Percentiles rank a stretch among this genome's conserved stretches.
Evolutionary conservation across 2,329 filamentous ascomycete genomes (phyloP).

Genomic region (Aspergillus sp.): DNA sequence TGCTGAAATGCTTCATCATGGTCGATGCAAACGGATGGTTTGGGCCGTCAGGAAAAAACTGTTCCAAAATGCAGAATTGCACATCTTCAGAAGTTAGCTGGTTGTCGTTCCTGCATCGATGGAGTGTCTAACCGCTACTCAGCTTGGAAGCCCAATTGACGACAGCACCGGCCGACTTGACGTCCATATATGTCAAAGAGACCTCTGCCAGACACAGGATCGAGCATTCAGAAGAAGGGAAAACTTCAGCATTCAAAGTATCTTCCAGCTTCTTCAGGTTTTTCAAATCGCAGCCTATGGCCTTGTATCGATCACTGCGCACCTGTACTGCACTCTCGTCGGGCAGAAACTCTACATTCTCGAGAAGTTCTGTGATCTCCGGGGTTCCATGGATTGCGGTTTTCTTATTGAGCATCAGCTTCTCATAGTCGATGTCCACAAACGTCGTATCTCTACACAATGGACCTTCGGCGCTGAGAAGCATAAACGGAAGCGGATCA

Average conservation of each 20-base stretch:
- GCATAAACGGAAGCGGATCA: conserved; percentile 83
- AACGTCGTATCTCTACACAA: conserved; percentile 60
- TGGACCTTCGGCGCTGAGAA: conserved; percentile 61
- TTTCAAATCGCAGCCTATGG: conserved; percentile 76
- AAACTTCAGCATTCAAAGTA: conserved; percentile 55
- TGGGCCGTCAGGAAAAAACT: conserved; percentile 72
- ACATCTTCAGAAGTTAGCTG: conserved; percentile 42
- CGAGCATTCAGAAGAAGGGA: conserved; percentile 52
- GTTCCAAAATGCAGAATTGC: conserved; percentile 81
- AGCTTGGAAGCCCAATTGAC: conserved; percentile 73
- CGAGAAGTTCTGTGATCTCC: conserved; percentile 53
- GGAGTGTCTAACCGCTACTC: conserved; percentile 53
- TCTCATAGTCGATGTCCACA: conserved; percentile 80
- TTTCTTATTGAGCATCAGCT: conserved; percentile 71
- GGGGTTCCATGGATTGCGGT: conserved; percentile 60
- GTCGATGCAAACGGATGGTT: conserved; percentile 79
- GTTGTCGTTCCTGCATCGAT: background rate
- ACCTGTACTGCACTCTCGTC: conserved; percentile 47
- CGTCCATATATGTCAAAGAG: conserved; percentile 85
- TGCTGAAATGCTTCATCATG: conserved; percentile 80
- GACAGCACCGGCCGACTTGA: conserved; percentile 65
- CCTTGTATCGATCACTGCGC: conserved; percentile 66
- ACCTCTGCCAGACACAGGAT: conserved; percentile 86
- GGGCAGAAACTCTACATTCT: conserved; percentile 35
- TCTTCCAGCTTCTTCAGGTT: conserved; percentile 58